These are phyloP conservation scores for Powellomyces hirtus DNA, from an alignment of 192 early-diverging fungal genomes.

Conservation along the genomic window DNA sequence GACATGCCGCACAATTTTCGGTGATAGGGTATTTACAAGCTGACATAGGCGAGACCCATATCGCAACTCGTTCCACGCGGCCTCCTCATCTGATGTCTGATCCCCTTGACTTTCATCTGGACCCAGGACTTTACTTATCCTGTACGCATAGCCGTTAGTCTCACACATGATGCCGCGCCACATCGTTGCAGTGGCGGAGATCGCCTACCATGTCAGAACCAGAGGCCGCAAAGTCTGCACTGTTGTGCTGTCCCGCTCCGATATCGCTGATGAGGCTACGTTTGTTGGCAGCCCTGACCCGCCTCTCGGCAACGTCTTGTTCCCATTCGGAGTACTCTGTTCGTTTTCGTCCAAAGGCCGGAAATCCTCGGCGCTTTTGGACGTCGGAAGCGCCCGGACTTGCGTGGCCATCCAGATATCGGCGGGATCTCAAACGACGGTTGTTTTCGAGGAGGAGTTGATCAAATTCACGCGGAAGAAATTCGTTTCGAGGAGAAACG, in stretches of 20 bases:
- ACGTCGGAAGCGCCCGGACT: background rate
- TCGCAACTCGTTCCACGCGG: conserved; percentile 35
- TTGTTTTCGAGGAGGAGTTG: no score
- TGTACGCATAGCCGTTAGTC: background rate
- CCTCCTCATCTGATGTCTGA: conserved; percentile 1
- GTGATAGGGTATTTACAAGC: conserved; percentile 34
- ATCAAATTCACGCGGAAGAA: no score
- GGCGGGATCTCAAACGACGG: no score
- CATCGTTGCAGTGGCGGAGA: background rate
- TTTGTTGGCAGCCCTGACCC: conserved; percentile 18
- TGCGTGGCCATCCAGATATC: conserved; percentile 9
- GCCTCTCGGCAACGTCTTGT: conserved; percentile 4
- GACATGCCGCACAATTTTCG: conserved; percentile 30
- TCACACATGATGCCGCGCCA: background rate
- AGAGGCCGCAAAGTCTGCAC: background rate
- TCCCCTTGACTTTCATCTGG: background rate
- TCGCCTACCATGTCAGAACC: conserved; percentile 1
- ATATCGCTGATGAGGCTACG: background rate
- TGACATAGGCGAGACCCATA: conserved; percentile 25
- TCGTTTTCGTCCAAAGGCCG: background rate
- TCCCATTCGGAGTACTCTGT: background rate
- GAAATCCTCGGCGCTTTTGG: background rate
- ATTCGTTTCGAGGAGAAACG: no score
- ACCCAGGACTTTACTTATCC: conserved; percentile 12
- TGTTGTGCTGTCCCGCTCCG: background rate